Evolutionary conservation across 768 basidiomycete genomes (phyloP).

Genomic region (Austroboletus festivus): DNA sequence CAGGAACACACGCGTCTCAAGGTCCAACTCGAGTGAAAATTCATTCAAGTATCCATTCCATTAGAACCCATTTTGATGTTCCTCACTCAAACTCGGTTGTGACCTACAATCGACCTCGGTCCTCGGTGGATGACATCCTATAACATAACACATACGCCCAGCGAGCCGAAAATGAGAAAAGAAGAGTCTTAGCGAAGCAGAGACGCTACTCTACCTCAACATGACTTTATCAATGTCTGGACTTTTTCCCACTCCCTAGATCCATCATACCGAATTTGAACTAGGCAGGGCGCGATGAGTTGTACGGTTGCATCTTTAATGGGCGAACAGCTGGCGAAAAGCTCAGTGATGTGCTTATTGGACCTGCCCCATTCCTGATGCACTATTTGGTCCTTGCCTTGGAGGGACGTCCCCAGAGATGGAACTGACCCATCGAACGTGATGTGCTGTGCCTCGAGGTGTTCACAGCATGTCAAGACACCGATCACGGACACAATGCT

Average conservation of each 20-base stretch:
- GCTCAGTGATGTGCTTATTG: constrained; percentile 10
- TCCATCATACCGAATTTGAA: background rate
- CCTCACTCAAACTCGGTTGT: too few relatives aligned
- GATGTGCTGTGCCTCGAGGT: constrained; percentile 15
- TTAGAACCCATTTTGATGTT: too few relatives aligned
- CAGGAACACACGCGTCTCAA: too few relatives aligned
- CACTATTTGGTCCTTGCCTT: background rate
- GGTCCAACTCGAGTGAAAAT: too few relatives aligned
- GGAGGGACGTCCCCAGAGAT: background rate
- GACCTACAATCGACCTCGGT: too few relatives aligned
- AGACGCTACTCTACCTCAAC: too few relatives aligned
- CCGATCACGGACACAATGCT: constrained; percentile 11
- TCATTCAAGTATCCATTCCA: too few relatives aligned
- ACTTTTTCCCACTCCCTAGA: constrained; percentile 8
- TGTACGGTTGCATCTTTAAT: constrained; percentile 10
- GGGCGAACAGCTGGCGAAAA: constrained; percentile 19
- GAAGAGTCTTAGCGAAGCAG: too few relatives aligned
- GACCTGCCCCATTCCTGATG: constrained; percentile 3
- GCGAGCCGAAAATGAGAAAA: too few relatives aligned
- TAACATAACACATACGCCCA: too few relatives aligned
- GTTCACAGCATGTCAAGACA: constrained; percentile 10
- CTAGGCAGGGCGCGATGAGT: constrained; percentile 13
- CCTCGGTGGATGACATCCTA: too few relatives aligned
- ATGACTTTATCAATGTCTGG: background rate
- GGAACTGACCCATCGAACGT: constrained; percentile 15